Percentiles rank a stretch among this genome's conserved stretches.
Conservation (phyloP, 164 flowering plant genomes). For the Sedum album region DNA sequence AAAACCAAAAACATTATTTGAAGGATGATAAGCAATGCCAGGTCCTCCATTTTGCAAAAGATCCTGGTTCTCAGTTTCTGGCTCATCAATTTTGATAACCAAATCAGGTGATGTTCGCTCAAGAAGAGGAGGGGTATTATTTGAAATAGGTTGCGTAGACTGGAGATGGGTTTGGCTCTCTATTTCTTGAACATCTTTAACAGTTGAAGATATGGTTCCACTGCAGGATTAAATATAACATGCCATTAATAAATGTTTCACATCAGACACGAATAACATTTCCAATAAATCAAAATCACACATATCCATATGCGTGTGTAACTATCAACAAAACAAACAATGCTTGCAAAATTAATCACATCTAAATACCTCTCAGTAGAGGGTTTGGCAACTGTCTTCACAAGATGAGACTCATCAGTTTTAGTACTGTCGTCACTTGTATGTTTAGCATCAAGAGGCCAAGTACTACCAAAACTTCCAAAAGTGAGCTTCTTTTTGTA, state of each 20-base stretch:
- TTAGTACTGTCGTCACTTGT: conserved; percentile 16
- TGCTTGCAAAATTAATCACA: not conserved
- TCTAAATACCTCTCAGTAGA: conserved; percentile 3
- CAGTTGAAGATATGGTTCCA: conserved; percentile 14
- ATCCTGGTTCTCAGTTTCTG: conserved; percentile 30
- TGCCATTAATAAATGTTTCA: not conserved
- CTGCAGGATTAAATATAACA: conserved; percentile 18
- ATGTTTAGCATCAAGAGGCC: conserved; percentile 11
- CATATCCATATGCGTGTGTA: too few relatives aligned
- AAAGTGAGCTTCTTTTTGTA: conserved; percentile 35
- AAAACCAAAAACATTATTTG: conserved; percentile 23
- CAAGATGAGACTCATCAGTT: not conserved
- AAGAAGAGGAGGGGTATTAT: conserved; percentile 13
- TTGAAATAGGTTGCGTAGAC: conserved; percentile 15
- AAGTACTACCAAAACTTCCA: conserved; percentile 39
- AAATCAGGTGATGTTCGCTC: conserved; percentile 12
- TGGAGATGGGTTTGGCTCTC: conserved; percentile 15
- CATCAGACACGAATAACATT: not conserved
- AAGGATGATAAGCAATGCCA: conserved; percentile 23
- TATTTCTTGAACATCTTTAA: conserved; percentile 12
- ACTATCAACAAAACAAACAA: not conserved
- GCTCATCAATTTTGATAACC: conserved; percentile 18
- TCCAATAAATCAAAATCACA: too few relatives aligned
- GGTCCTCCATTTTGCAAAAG: conserved; percentile 20
- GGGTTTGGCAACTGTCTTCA: not conserved